Conservation (phyloP, 176 grass and related monocot species). For the Oryza officinalis region DNA sequence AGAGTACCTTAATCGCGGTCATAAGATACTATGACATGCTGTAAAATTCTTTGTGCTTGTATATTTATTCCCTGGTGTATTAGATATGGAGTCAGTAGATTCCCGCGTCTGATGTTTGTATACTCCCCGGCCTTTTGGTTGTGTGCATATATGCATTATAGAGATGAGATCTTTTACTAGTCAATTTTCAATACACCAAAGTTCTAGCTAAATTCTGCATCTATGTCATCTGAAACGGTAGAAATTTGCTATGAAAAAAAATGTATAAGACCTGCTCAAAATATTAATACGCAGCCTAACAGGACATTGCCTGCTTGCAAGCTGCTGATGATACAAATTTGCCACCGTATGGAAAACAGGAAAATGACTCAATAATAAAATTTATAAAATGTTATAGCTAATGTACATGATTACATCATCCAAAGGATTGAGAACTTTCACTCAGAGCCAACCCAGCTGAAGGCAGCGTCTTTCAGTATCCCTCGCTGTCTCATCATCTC, state of each 20-base stretch:
- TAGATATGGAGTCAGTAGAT: conserved; percentile 13
- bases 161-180: conserved; percentile 31
- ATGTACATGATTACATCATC: conserved; percentile 22
- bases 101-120: conserved; percentile 31
- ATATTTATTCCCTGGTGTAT: conserved; percentile 42
- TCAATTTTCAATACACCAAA: not conserved
- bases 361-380: not conserved
- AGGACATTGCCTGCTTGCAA: too few relatives aligned
- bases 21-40: conserved; percentile 6
- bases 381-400: not conserved
- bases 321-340: too few relatives aligned
- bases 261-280: too few relatives aligned
- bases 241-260: not conserved
- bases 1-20: not conserved
- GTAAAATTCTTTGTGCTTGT: conserved; percentile 58
- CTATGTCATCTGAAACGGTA: not conserved
- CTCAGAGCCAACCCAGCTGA: conserved; percentile 58
- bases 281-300: too few relatives aligned
- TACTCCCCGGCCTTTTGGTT: not conserved
- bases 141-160: conserved; percentile 48
- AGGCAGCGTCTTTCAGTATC: conserved; percentile 65
- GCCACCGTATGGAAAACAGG: not conserved
- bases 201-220: not conserved
- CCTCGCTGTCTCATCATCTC: conserved; percentile 70
- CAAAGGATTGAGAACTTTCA: not conserved